Base-by-base conservation (phyloP, 2,329 filamentous ascomycete species). In the Dactylellina drechsleri region DNA sequence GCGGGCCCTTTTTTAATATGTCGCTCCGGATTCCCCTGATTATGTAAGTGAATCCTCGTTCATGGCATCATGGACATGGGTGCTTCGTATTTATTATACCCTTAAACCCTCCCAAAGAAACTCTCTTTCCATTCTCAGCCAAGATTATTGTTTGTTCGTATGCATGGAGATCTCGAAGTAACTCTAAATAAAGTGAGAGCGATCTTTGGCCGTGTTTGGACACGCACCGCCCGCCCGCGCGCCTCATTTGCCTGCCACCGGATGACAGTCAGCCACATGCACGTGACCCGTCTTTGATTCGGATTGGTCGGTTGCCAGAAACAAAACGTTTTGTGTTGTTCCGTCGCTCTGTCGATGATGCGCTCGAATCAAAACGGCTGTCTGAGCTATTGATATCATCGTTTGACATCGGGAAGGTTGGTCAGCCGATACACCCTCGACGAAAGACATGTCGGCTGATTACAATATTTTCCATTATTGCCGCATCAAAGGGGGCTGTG, bases 401-500 rank as follows among this genome's bases (percentile, higher is more conserved):
- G 10, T 45, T n/a, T 26, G 56, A 45, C 18, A 20, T 41, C 53
- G 26, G 15, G 12, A 41, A 12, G 43, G 4, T 16, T 41, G 56
- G 56, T 23, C 53, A 57, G 31, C 31, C 53, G n/a, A 18, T 45
- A 13, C 56, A 41, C 5, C 12, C 31, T 7, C 20, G 52, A n/a
- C 26, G 7, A 23, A 36, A 36, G 13, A 36, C 15, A 60, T 45
- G 54, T 49, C 57, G 57, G 41, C 43, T 60, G 57, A 60, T 60
- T 60, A 49, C 41, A 60, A 10, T 8, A 2, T 12, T 45, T 36
- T 10, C 31, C 31, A 7, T 36, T 36, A 36, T 36, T 36, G 31
- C 31, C 31, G 31, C 31, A 36, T 5, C 31, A 7, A 36, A 36
- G 31, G 31, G 57, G 57, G 57, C 57, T 60, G 57, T 60, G 57